Percentiles rank a stretch among this genome's conserved stretches.
These are phyloP conservation scores for Populus tomentosa DNA, from an alignment of 441 rosid species.

Conservation along the genomic window DNA sequence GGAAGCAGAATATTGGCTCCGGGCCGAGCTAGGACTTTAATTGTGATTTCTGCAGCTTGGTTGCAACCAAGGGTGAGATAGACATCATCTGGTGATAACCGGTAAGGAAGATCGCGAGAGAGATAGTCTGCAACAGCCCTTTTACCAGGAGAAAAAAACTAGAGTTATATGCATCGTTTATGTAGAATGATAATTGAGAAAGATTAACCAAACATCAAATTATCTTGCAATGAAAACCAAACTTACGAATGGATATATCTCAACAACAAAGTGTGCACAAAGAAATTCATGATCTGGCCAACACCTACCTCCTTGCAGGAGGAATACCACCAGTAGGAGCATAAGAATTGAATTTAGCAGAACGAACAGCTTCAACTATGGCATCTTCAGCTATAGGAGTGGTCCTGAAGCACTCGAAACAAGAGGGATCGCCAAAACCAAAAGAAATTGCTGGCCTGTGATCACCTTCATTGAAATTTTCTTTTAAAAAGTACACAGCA, in stretches of 20 bases:
- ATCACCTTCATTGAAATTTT: too few species aligned
- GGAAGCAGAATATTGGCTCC: conserved; percentile 59
- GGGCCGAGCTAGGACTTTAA: conserved; percentile 38
- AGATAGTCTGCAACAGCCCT: conserved; percentile 68
- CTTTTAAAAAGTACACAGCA: background rate
- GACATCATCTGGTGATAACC: conserved; percentile 47
- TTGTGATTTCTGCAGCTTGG: conserved; percentile 42
- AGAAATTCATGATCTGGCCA: background rate
- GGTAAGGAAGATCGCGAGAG: conserved; percentile 41
- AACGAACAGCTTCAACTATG: conserved; percentile 27
- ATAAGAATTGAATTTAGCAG: conserved; percentile 16
- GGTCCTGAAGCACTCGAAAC: too few species aligned
- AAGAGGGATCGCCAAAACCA: too few species aligned
- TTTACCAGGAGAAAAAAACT: background rate
- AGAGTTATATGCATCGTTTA: background rate
- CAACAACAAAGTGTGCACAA: background rate
- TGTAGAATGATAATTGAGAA: background rate
- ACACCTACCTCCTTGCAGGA: conserved; percentile 17
- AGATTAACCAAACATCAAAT: background rate
- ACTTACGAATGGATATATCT: background rate
- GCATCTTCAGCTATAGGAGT: too few species aligned
- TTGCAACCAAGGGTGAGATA: conserved; percentile 46
- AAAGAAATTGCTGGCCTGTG: too few species aligned
- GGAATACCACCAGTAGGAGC: conserved; percentile 39
- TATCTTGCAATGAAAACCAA: background rate